Percentiles rank a stretch among this genome's conserved stretches.
These are phyloP conservation scores for Thermochaetoides thermophila DNA, from an alignment of 495 filamentous ascomycete species.

Conservation along the genomic window DNA sequence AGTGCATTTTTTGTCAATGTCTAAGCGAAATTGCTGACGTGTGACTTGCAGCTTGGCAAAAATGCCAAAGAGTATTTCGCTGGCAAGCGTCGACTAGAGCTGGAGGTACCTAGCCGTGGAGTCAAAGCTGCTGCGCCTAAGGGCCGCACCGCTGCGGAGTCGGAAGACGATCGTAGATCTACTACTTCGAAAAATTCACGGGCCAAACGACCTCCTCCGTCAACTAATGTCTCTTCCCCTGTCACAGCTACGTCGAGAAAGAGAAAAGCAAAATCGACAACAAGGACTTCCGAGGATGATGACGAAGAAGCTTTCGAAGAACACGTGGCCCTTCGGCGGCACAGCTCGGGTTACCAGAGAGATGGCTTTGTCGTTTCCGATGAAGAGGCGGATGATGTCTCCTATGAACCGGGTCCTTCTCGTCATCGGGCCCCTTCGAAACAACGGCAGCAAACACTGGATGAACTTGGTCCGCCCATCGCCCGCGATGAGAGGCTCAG, in stretches of 20 bases:
- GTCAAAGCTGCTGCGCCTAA: neutral
- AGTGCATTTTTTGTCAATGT: slow-evolving; percentile 1
- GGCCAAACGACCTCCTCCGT: slow-evolving; percentile 32
- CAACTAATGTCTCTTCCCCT: slow-evolving; percentile 81
- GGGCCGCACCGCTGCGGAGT: neutral
- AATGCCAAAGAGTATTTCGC: neutral
- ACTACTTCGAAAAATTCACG: neutral
- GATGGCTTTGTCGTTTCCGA: slow-evolving; percentile 41
- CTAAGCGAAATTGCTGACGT: too few relatives aligned
- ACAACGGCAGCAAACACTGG: slow-evolving; percentile 13
- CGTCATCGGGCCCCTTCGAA: slow-evolving; percentile 24
- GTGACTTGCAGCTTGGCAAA: slow-evolving; percentile 22
- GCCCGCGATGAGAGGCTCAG: slow-evolving; percentile 49
- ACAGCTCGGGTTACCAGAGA: slow-evolving; percentile 30
- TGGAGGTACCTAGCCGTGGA: slow-evolving; percentile 4
- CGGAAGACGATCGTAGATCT: neutral
- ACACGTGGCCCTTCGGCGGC: slow-evolving; percentile 17
- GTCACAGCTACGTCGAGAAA: slow-evolving; percentile 27
- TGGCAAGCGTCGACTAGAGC: neutral
- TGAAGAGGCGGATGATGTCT: too few relatives aligned
- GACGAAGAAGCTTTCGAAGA: slow-evolving; percentile 24
- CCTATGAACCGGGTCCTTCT: too few relatives aligned
- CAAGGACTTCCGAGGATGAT: slow-evolving; percentile 9
- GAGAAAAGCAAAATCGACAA: slow-evolving; percentile 32
- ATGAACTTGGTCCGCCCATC: slow-evolving; percentile 52